Evolutionary conservation across 768 basidiomycete genomes (phyloP).

Genomic region (Hypholoma fasciculare): DNA sequence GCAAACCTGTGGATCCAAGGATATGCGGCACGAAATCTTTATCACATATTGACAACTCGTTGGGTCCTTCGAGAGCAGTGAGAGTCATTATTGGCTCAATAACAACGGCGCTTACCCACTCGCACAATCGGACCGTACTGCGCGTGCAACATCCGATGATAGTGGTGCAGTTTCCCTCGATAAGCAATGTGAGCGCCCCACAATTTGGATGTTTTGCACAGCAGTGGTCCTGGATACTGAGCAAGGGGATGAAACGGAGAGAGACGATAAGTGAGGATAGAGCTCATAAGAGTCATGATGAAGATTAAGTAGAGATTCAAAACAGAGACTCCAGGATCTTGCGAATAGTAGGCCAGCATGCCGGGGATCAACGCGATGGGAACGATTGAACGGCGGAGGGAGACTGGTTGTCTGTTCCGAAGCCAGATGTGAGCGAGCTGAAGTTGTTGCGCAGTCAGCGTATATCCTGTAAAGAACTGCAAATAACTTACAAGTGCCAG

Average conservation of each 20-base stretch:
- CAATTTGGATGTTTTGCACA: slow-evolving; percentile 36
- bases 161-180: slow-evolving; percentile 41
- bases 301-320: neutral
- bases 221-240: slow-evolving; percentile 42
- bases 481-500: neutral
- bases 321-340: neutral
- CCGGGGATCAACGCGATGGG: neutral
- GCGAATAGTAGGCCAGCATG: neutral
- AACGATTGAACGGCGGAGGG: neutral
- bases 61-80: slow-evolving; percentile 26
- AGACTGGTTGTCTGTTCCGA: neutral
- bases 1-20: slow-evolving; percentile 35
- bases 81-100: neutral
- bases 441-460: too few species aligned
- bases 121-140: slow-evolving; percentile 56
- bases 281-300: neutral
- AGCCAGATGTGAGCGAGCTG: slow-evolving; percentile 2
- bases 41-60: slow-evolving; percentile 40
- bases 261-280: slow-evolving; percentile 33
- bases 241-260: slow-evolving; percentile 49
- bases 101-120: slow-evolving; percentile 34
- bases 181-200: slow-evolving; percentile 30
- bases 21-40: slow-evolving; percentile 28
- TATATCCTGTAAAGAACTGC: too few species aligned
- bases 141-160: slow-evolving; percentile 43